Percentiles rank a stretch among this genome's conserved stretches.
Evolutionary conservation across 768 basidiomycete genomes (phyloP).

Genomic region (Peribolospora kevripleyi): DNA sequence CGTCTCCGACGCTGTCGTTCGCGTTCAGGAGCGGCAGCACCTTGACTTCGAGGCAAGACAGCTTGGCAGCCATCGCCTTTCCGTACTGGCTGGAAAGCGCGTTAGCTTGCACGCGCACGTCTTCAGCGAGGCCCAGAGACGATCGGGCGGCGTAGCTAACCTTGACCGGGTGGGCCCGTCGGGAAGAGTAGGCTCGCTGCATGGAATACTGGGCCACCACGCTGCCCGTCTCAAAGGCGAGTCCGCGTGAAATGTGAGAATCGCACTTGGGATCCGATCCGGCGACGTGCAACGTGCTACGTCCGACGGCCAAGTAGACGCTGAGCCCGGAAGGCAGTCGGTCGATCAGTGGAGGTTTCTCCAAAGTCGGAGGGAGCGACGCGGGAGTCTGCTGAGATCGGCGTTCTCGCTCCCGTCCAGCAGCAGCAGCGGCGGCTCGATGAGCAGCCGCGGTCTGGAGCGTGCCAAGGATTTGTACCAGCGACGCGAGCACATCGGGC

Average conservation of each 20-base stretch:
- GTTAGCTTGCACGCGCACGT: conserved; percentile 18
- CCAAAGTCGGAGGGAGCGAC: conserved; percentile 1
- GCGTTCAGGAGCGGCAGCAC: conserved; percentile 12
- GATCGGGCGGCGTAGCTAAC: conserved; percentile 10
- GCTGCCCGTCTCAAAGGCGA: conserved; percentile 33
- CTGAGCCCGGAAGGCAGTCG: conserved; percentile 33
- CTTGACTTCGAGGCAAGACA: not conserved
- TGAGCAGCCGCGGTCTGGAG: conserved; percentile 17
- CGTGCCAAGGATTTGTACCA: conserved; percentile 28
- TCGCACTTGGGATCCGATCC: conserved; percentile 58
- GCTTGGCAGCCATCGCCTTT: conserved; percentile 4
- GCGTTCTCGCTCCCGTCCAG: not conserved
- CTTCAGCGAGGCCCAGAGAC: conserved; percentile 17
- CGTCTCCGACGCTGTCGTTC: conserved; percentile 1
- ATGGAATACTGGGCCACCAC: conserved; percentile 35
- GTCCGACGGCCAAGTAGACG: conserved; percentile 33
- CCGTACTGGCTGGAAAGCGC: conserved; percentile 3
- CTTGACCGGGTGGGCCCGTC: not conserved
- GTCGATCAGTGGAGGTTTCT: conserved; percentile 15
- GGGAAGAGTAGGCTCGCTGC: conserved; percentile 12
- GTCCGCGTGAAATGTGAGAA: conserved; percentile 40
- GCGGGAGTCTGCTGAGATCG: not conserved
- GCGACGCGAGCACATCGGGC: conserved; percentile 29
- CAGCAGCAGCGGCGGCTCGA: conserved; percentile 17
- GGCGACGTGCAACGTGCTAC: conserved; percentile 42